Evolutionary conservation across 176 grass and related monocot species (phyloP).

Genomic region (Poa annua): DNA sequence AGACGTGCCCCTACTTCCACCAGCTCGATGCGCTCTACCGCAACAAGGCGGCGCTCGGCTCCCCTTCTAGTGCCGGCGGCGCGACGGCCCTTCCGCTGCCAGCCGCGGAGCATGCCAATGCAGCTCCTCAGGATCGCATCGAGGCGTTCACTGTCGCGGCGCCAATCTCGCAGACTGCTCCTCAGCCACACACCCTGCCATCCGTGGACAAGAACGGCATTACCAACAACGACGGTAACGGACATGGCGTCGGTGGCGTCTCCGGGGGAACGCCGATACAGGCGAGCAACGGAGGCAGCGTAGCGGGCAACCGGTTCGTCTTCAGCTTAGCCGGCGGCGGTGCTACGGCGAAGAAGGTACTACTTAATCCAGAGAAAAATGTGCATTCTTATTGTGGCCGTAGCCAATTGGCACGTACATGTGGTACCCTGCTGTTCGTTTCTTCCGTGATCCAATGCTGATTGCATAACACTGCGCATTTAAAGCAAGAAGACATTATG

Average conservation of each 20-base stretch:
- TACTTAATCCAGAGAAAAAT: constrained; percentile 37
- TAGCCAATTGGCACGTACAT: constrained; percentile 52
- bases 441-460: constrained; percentile 71
- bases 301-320: constrained; percentile 41
- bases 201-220: constrained; percentile 44
- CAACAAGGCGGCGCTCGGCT: constrained; percentile 55
- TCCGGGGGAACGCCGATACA: constrained; percentile 47
- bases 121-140: constrained; percentile 25
- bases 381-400: constrained; percentile 37
- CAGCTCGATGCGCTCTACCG: constrained; percentile 96
- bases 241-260: constrained; percentile 9
- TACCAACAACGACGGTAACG: constrained; percentile 33
- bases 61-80: not conserved
- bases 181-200: constrained; percentile 36
- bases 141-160: constrained; percentile 31
- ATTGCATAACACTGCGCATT: constrained; percentile 60
- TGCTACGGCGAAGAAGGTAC: constrained; percentile 73
- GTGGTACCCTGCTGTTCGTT: constrained; percentile 53
- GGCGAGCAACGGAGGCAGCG: constrained; percentile 59
- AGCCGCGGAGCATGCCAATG: constrained; percentile 18
- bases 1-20: constrained; percentile 99
- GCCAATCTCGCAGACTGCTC: constrained; percentile 50
- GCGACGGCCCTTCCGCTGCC: not conserved
- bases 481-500: constrained; percentile 97
- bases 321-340: constrained; percentile 40